These are phyloP conservation scores for Vitis rupestris DNA, from an alignment of 164 flowering plant genomes.

Conservation along the genomic window DNA sequence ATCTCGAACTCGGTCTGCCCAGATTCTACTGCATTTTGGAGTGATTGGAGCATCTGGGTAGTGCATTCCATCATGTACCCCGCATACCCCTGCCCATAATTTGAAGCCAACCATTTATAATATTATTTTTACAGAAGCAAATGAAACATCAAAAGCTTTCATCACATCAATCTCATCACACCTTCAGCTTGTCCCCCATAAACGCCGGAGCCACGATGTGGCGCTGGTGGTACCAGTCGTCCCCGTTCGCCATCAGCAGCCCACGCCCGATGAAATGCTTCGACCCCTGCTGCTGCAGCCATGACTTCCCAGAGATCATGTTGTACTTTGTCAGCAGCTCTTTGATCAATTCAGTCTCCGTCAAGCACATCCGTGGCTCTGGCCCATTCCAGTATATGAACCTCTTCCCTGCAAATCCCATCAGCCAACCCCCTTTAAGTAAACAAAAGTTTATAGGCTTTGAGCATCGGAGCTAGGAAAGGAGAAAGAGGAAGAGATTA, in stretches of 20 bases:
- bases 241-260: constrained; percentile 87
- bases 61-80: constrained; percentile 91
- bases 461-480: no score
- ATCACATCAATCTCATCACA: constrained; percentile 7
- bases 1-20: constrained; percentile 76
- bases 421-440: no score
- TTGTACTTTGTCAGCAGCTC: constrained; percentile 69
- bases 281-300: constrained; percentile 75
- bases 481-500: not conserved
- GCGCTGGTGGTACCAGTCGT: constrained; percentile 86
- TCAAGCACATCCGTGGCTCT: constrained; percentile 87
- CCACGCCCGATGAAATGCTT: constrained; percentile 87
- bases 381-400: constrained; percentile 83
- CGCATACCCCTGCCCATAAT: constrained; percentile 43
- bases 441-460: no score
- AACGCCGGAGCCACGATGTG: constrained; percentile 86
- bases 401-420: constrained; percentile 55
- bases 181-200: constrained; percentile 86
- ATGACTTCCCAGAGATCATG: constrained; percentile 69
- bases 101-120: not conserved
- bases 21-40: constrained; percentile 33
- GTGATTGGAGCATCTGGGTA: constrained; percentile 44
- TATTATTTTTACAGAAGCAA: no score
- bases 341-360: constrained; percentile 71
- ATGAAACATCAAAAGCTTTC: not conserved